phyloP scores from a whole-genome alignment of 371 early-diverging fungal genomes.

The Apophysomyces ossiformis region DNA sequence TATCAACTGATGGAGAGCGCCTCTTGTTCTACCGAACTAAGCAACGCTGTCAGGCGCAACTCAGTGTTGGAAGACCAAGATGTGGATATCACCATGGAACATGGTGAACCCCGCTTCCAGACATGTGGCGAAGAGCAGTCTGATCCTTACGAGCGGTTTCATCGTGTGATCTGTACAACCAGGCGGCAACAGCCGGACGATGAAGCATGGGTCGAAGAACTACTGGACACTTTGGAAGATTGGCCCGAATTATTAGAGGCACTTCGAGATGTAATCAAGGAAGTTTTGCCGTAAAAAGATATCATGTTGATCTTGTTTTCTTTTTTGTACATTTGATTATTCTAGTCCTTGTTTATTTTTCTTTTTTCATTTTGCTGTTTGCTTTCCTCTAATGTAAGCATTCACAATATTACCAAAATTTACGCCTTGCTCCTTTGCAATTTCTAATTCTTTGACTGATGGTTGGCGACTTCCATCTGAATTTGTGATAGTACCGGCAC shows the following conservation, averaged over 20 bases:
- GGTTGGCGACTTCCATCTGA: slow-evolving; percentile 64
- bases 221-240: slow-evolving; percentile 37
- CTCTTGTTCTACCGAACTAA: slow-evolving; percentile 26
- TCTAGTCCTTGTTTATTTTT: neutral
- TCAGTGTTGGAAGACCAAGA: slow-evolving; percentile 38
- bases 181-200: slow-evolving; percentile 51
- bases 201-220: slow-evolving; percentile 35
- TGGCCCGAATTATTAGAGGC: slow-evolving; percentile 49
- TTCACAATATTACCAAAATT: slow-evolving; percentile 54
- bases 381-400: slow-evolving; percentile 23
- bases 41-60: slow-evolving; percentile 37
- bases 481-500: slow-evolving; percentile 25
- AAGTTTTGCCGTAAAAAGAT: slow-evolving; percentile 7
- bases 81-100: slow-evolving; percentile 10
- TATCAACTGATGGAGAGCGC: slow-evolving; percentile 37
- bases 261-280: slow-evolving; percentile 31
- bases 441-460: slow-evolving; percentile 60
- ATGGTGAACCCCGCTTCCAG: slow-evolving; percentile 23
- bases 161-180: slow-evolving; percentile 30
- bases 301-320: neutral
- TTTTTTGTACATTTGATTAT: too few relatives aligned
- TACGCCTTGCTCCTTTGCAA: slow-evolving; percentile 64
- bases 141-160: slow-evolving; percentile 25
- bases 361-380: neutral
- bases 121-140: slow-evolving; percentile 26